Evolutionary conservation across 495 filamentous ascomycete species (phyloP), one percentile per base, ranked within the genome.

Genomic region (Talaromyces trachyspermus): DNA sequence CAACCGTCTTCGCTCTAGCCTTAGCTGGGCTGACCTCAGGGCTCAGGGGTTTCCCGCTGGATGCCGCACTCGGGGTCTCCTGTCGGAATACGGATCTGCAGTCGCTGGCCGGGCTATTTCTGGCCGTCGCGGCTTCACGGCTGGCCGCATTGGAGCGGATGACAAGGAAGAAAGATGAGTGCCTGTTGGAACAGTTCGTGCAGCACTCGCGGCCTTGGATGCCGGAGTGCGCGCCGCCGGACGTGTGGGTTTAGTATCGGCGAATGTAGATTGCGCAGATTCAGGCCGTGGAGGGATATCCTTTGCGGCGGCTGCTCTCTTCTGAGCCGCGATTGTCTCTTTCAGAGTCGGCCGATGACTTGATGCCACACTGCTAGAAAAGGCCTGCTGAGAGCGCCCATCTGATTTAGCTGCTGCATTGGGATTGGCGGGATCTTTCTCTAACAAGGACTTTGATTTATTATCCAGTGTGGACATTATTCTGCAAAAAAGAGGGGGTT

Each of bases 321-420:
- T 90, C 50, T 89, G 83, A 4, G 87, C 88, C 46, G 89, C 72
- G 66, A 95, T 90, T 6, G 85, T 78, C 49, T 95, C 89, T 49
- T 70, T 88, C 63, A 82, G 77, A 63, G 68, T 78, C 50, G 68
- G 73, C 43, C 70, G 80, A 46, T 58, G 63, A 19, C 68, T 48
- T 53, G 57, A 72, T 59, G 61, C 45, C 27, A 78, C 76, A 53
- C 77, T 79, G 57, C 76, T 80, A 19, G 76, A 71, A 43, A 81
- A 67, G 5, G 59, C 49, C 43, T 67, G 66, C 27, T 60, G 53
- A 15, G 69, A 66, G 17, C 74, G 63, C 23, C 51, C 35, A 35
- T 40, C 49, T 20, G 51, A 35, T 39, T 70, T 72, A 49, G 74
- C 75, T 15, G 76, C 62, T 14, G 76, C 74, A 58, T 86, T 86